Conservation (phyloP, 257 asterid species). For the Nicotiana undulata region DNA sequence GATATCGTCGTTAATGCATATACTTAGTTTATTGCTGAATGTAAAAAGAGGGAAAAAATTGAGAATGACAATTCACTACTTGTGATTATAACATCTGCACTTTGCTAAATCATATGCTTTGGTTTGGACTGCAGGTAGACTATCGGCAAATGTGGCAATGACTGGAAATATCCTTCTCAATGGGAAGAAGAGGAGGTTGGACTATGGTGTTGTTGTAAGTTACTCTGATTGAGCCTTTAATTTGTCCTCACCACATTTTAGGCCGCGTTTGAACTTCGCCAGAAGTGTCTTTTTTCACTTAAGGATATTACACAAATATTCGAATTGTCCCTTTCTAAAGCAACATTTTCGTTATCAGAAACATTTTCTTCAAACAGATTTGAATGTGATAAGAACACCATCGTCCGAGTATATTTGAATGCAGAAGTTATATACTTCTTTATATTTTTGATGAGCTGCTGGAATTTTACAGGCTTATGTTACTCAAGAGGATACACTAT, state of each 20-base stretch:
- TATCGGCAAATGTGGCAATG: constrained; percentile 79
- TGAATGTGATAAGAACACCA: background rate
- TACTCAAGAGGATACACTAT: constrained; percentile 80
- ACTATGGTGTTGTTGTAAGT: constrained; percentile 85
- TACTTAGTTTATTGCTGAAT: background rate
- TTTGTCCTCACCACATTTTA: background rate
- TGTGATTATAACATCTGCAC: background rate
- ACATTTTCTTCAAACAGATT: background rate
- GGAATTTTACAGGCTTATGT: constrained; percentile 69
- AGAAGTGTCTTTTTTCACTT: background rate
- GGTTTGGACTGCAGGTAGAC: constrained; percentile 53
- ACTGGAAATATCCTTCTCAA: constrained; percentile 80
- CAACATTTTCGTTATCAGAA: background rate
- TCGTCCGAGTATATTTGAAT: background rate
- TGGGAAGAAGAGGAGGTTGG: constrained; percentile 71
- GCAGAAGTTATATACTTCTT: background rate
- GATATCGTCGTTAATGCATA: background rate
- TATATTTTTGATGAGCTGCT: background rate
- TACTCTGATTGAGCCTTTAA: background rate
- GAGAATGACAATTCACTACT: background rate
- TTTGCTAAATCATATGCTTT: background rate
- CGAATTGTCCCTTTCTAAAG: background rate
- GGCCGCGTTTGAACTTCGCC: background rate
- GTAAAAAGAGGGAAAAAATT: background rate
- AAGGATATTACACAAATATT: background rate